phyloP scores from a whole-genome alignment of 2,329 filamentous ascomycete genomes.

The Bipolaris cookei region DNA sequence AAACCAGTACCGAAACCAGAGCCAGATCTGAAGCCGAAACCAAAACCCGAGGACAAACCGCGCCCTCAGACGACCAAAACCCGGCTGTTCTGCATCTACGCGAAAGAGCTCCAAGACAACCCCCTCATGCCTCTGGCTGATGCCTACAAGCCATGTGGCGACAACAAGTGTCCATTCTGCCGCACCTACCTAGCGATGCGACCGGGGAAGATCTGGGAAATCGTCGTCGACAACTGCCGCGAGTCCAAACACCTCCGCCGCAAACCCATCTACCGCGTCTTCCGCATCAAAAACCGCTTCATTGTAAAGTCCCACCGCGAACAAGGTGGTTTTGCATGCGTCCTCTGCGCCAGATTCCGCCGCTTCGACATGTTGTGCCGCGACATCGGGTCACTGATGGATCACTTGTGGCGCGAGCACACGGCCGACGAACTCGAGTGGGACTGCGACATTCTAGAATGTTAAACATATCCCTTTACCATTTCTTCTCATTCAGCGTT shows the following conservation, averaged over 20 bases:
- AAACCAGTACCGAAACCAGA: slow-evolving; percentile 3
- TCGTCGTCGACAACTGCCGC: slow-evolving; percentile 23
- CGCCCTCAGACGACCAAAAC: slow-evolving; percentile 4
- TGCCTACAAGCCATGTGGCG: slow-evolving; percentile 31
- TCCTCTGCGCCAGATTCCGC: slow-evolving; percentile 34
- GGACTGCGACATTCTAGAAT: slow-evolving; percentile 38
- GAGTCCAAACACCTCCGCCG: slow-evolving; percentile 6
- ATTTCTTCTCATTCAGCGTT: not conserved
- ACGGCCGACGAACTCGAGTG: slow-evolving; percentile 32
- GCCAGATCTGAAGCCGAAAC: slow-evolving; percentile 7
- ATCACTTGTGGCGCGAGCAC: slow-evolving; percentile 46
- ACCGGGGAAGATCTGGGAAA: slow-evolving; percentile 40
- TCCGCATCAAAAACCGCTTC: slow-evolving; percentile 39
- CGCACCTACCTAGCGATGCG: slow-evolving; percentile 26
- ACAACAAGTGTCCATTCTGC: slow-evolving; percentile 40
- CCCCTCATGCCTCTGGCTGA: slow-evolving; percentile 29
- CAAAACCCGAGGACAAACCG: slow-evolving; percentile 1
- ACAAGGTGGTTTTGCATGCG: slow-evolving; percentile 39
- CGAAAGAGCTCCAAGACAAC: slow-evolving; percentile 38
- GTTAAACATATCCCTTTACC: not conserved
- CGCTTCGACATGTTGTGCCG: slow-evolving; percentile 39
- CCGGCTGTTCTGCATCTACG: slow-evolving; percentile 42
- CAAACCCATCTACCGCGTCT: slow-evolving; percentile 20
- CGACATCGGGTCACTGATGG: slow-evolving; percentile 34
- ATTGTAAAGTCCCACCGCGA: slow-evolving; percentile 41